phyloP scores from a whole-genome alignment of 805 yeast species.

The Starmerella stellata region DNA sequence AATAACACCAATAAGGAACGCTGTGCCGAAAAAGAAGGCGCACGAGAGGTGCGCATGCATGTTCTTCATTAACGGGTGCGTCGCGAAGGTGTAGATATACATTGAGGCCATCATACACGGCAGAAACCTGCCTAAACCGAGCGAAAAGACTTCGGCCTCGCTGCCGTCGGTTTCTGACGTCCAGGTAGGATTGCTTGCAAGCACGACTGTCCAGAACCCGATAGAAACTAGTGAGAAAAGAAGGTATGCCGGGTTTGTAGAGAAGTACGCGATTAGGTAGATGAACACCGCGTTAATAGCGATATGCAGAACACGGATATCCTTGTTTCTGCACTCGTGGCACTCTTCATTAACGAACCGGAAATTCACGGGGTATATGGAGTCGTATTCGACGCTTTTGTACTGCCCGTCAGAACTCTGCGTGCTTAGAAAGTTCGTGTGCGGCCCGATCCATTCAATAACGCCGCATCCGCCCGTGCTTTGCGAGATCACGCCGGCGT shows the following conservation, averaged over 20 bases:
- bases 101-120: conserved; percentile 58
- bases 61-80: conserved; percentile 11
- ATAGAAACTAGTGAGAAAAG: conserved; percentile 44
- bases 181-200: conserved; percentile 62
- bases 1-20: conserved; percentile 68
- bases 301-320: conserved; percentile 44
- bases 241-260: conserved; percentile 37
- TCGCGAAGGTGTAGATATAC: conserved; percentile 46
- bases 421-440: conserved; percentile 30
- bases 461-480: conserved; percentile 62
- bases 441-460: conserved; percentile 38
- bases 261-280: conserved; percentile 23
- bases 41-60: conserved; percentile 23
- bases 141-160: conserved; percentile 40
- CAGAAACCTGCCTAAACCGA: conserved; percentile 54
- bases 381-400: conserved; percentile 37
- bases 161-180: conserved; percentile 14
- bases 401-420: conserved; percentile 35
- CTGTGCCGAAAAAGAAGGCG: conserved; percentile 50
- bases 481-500: conserved; percentile 63
- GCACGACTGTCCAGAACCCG: conserved; percentile 69
- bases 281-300: conserved; percentile 45
- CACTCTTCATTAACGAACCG: conserved; percentile 39
- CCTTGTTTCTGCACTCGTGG: conserved; percentile 24
- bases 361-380: conserved; percentile 62